Evolutionary conservation across 192 early-diverging fungal species (phyloP), one percentile per base, ranked within the genome.

Genomic region (Coemansia sp.): DNA sequence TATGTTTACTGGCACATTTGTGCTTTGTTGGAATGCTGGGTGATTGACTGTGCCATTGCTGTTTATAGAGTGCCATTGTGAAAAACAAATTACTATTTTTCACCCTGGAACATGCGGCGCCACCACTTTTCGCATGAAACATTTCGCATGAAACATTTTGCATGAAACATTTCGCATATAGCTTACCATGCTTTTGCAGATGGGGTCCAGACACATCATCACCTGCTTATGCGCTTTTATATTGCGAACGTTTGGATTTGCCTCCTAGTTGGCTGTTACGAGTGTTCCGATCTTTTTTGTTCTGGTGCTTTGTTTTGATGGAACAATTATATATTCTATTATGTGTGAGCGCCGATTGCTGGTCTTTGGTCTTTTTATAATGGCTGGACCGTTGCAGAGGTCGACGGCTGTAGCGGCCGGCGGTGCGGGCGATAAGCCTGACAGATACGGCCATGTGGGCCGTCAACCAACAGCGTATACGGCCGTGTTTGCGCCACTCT

Each of bases 401-500:
- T 34, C 54, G 16, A 34, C 16, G 16, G 54, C 31, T 35, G 27
- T 24, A 57, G 54, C 33, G 7, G 29, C 29, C 9, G 17, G 21
- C 35, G 8, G 6, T 3, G 29, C 14, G 36, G 17, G 6, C 19
- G 16, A 21, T 5, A 3, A 24, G 10, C 60, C 42, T 61, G 45
- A 68, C 21, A 33, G 50, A 42, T 39, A 14, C 31, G 66, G 66
- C 7, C 34, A 53, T 19, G 33, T 40, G 17, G 14, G 17, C 19
- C 6, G 41, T 3, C 10, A 34, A 3, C 33, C 70, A 8, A 21
- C 41, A 5, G 50, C 70, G 19, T 78, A 78, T 21, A 37, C 27
- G 29, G 54, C 40, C 14, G 59, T 66, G 13, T 63, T 73, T 31
- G 62, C 69, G 56, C 51, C 71, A 6, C 7, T 70, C 35, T 34